phyloP scores from a whole-genome alignment of 176 grass and related monocot genomes.

The Oryza brachyantha region DNA sequence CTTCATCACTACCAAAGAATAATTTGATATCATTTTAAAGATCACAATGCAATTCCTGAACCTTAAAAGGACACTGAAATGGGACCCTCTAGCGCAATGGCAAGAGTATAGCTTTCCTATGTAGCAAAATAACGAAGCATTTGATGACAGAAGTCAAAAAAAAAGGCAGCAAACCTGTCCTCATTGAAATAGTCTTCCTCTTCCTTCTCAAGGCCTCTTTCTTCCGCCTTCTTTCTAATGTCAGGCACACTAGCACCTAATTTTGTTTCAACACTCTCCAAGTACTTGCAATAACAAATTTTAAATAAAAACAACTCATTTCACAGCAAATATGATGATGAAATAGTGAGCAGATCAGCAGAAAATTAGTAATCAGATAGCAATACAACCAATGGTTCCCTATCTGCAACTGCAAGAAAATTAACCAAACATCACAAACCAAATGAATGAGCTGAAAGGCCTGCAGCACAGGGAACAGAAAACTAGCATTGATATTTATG shows the following conservation, averaged over 20 bases:
- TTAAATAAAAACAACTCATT: constrained; percentile 31
- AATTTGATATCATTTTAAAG: constrained; percentile 17
- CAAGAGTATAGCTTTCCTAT: neutral
- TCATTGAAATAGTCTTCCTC: constrained; percentile 98
- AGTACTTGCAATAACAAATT: constrained; percentile 51
- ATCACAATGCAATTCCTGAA: constrained; percentile 1
- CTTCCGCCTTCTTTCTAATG: constrained; percentile 66
- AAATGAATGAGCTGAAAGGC: neutral
- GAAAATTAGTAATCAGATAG: neutral
- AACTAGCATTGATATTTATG: neutral
- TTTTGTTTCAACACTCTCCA: constrained; percentile 71
- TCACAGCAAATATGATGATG: constrained; percentile 8
- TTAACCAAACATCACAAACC: neutral
- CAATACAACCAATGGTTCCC: neutral
- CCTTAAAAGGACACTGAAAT: neutral
- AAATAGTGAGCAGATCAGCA: constrained; percentile 23
- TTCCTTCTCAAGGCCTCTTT: constrained; percentile 97
- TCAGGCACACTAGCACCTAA: constrained; percentile 49
- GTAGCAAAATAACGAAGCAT: constrained; percentile 34
- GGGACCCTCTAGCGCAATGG: neutral
- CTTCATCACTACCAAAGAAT: constrained; percentile 77
- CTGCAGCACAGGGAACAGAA: neutral
- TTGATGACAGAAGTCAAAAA: neutral
- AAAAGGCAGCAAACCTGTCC: constrained; percentile 59
- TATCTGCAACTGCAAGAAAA: constrained; percentile 10